Base-by-base conservation (phyloP, 108 stramenopile genomes). In the Pseudonitzschia pungens region DNA sequence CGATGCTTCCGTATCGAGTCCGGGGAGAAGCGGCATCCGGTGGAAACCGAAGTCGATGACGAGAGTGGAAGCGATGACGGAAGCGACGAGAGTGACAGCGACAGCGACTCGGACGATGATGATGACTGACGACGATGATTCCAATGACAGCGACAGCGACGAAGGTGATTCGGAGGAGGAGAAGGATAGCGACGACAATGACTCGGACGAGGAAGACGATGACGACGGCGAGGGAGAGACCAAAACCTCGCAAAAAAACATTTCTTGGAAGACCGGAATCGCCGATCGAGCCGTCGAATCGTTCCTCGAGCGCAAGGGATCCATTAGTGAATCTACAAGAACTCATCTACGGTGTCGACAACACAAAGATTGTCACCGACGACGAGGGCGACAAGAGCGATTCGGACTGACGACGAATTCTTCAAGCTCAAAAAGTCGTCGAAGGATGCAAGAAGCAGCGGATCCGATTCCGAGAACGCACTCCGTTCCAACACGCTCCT, bases 261-360 rank as follows among this genome's bases (percentile, higher is more conserved):
- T 41, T 32, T 20, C 69, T 43, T 90, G 94, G 92, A 92, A 88
- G 71, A 71, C 80, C 18, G 68, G 75, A 54, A 86, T 95, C 41
- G 88, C 87, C n/a, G 84, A 87, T 59, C 65, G 81, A 59, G 94
- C 94, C 31, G 86, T 83, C 12, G 59, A 74, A 68, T 85, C 82
- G 29, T 95, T 89, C 72, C 69, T 91, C 22, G 87, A 81, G 45
- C 85, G 94, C 26, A 75, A 91, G 50, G 71, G 76, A 33, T 86
- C 90, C 10, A 41, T 79, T 28, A n/a, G 70, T 78, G 1, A 95
- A 89, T 55, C 69, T 93, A 27, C 94, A 96, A 69, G 81, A 90
- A 67, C 56, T 90, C 2, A 76, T 96, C 1, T 96, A 96, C 72
- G 94, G 94, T 12, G 72, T 81, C 14, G 80, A 79, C 29, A 76